Evolutionary conservation across 768 basidiomycete species (phyloP).

Genomic region (Pholiota microspora): DNA sequence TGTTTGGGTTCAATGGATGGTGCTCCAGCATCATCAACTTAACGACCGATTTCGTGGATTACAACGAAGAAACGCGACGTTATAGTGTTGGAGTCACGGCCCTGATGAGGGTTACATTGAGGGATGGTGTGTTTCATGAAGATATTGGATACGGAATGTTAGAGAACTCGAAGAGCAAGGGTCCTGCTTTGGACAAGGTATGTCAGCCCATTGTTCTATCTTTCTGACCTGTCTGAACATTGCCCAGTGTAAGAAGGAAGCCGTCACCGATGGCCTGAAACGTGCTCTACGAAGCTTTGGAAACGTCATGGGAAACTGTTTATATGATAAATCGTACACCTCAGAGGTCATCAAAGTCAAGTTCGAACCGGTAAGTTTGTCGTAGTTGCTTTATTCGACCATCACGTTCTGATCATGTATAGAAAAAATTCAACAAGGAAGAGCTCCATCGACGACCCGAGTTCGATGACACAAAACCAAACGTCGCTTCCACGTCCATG

Average conservation of each 20-base stretch:
- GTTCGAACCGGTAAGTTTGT: constrained; percentile 66
- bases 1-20: constrained; percentile 99
- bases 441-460: constrained; percentile 72
- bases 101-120: constrained; percentile 81
- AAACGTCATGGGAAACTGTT: constrained; percentile 91
- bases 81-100: constrained; percentile 80
- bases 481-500: constrained; percentile 11
- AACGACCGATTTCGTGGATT: constrained; percentile 78
- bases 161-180: constrained; percentile 87
- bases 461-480: constrained; percentile 48
- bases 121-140: constrained; percentile 88
- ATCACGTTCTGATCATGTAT: constrained; percentile 1
- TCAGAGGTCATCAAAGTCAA: constrained; percentile 87
- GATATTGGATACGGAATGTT: constrained; percentile 89
- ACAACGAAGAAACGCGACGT: constrained; percentile 59
- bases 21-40: constrained; percentile 75
- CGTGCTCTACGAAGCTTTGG: constrained; percentile 91
- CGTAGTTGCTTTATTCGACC: neutral
- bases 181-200: constrained; percentile 88
- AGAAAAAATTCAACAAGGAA: constrained; percentile 70
- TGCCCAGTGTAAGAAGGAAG: constrained; percentile 93
- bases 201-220: constrained; percentile 17
- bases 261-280: constrained; percentile 93
- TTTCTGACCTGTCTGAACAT: neutral
- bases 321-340: constrained; percentile 93